Conservation (phyloP, 2,329 filamentous ascomycete genomes). For the Neophaeococcomyces aloes region DNA sequence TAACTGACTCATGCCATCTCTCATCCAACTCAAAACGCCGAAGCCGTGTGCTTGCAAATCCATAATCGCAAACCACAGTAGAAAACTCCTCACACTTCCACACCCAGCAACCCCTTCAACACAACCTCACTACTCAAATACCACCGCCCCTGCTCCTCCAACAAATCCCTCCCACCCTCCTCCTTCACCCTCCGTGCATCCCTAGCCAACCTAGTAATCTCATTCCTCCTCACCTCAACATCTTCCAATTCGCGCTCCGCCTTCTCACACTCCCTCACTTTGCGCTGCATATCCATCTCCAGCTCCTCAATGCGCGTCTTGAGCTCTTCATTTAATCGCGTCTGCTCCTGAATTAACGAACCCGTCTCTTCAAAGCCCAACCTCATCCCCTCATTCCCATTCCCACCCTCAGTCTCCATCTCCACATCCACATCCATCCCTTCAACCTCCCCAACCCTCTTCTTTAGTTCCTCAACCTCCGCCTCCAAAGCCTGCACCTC, state of each 20-base stretch:
- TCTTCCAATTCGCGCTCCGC: slow-evolving; percentile 34
- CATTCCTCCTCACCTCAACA: slow-evolving; percentile 36
- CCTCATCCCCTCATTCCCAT: slow-evolving; percentile 14
- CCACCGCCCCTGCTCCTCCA: slow-evolving; percentile 39
- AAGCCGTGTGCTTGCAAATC: background rate
- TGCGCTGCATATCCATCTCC: slow-evolving; percentile 35
- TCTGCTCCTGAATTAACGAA: slow-evolving; percentile 30
- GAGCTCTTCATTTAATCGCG: slow-evolving; percentile 31
- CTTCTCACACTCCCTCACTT: slow-evolving; percentile 35
- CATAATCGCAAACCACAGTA: background rate
- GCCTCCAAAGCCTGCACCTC: slow-evolving; percentile 33
- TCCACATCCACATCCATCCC: background rate
- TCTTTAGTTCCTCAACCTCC: slow-evolving; percentile 34
- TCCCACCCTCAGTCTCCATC: slow-evolving; percentile 1
- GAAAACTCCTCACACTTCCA: slow-evolving; percentile 19
- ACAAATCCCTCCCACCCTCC: slow-evolving; percentile 36
- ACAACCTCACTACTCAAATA: slow-evolving; percentile 33
- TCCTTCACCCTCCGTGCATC: slow-evolving; percentile 34
- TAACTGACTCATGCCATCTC: background rate
- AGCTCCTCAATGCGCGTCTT: slow-evolving; percentile 33
- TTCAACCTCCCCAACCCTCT: slow-evolving; percentile 33
- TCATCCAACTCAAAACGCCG: background rate
- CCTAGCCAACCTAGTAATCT: slow-evolving; percentile 37
- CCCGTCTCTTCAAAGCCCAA: slow-evolving; percentile 28
- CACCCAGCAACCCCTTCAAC: slow-evolving; percentile 31